A percentile compares a stretch with the other conserved stretches of the same genome.
These are phyloP conservation scores for Plasmodium vivax DNA, from an alignment of 169 alveolate genomes.

Conservation along the genomic window DNA sequence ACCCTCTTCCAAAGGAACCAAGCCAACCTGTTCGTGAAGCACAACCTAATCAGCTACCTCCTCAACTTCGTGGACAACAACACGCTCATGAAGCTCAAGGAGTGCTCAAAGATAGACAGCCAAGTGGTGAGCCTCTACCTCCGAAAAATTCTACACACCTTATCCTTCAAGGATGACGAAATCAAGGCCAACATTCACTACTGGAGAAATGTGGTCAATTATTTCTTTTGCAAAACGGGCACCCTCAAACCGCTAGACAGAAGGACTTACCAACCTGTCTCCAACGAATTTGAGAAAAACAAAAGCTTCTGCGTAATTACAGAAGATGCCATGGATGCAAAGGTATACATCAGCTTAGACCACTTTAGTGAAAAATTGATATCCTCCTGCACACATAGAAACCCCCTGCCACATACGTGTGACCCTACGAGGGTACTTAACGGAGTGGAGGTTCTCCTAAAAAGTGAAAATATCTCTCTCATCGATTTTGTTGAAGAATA, in stretches of 20 bases:
- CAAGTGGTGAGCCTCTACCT: conserved; percentile 78
- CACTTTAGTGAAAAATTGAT: conserved; percentile 79
- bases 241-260: conserved; percentile 80
- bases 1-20: conserved; percentile 21
- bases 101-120: conserved; percentile 60
- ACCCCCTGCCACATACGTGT: conserved; percentile 85
- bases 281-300: conserved; percentile 75
- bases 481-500: conserved; percentile 82
- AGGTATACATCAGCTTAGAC: conserved; percentile 78
- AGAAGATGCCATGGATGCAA: conserved; percentile 77
- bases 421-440: conserved; percentile 69
- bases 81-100: conserved; percentile 71
- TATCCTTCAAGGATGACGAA: conserved; percentile 77
- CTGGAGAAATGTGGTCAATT: conserved; percentile 80
- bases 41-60: conserved; percentile 60
- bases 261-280: conserved; percentile 59
- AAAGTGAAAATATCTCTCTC: conserved; percentile 74
- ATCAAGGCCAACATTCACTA: conserved; percentile 79
- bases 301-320: conserved; percentile 79
- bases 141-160: conserved; percentile 76
- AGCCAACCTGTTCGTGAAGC: conserved; percentile 38
- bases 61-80: conserved; percentile 63
- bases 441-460: conserved; percentile 72
- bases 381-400: conserved; percentile 78
- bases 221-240: conserved; percentile 76